Conservation (phyloP, 2,329 filamentous ascomycete species). For the Plectosphaerella cucumerina region DNA sequence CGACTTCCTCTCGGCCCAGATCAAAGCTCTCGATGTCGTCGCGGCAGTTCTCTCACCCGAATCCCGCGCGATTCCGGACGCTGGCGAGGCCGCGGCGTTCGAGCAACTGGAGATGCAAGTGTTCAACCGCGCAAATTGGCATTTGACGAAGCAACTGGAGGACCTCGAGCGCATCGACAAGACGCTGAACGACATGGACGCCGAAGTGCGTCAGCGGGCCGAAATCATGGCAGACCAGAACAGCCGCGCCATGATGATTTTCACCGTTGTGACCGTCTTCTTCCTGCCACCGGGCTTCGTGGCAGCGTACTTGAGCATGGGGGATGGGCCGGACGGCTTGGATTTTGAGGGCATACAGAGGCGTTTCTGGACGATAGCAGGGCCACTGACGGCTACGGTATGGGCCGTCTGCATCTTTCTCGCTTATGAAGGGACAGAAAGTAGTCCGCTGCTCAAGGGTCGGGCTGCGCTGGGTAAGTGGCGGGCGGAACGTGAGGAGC, state of each 20-base stretch:
- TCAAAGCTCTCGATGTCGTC: background rate
- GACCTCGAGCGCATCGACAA: conserved; percentile 1
- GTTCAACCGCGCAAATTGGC: background rate
- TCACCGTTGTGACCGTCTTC: conserved; percentile 24
- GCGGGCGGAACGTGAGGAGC: background rate
- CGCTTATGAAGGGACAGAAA: background rate
- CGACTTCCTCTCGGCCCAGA: conserved; percentile 4
- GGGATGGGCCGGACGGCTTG: conserved; percentile 8
- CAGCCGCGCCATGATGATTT: conserved; percentile 21
- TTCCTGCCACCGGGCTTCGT: conserved; percentile 26
- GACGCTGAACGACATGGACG: background rate
- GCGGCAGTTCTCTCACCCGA: background rate
- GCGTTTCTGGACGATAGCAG: conserved; percentile 10
- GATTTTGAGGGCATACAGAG: conserved; percentile 7
- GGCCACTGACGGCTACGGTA: conserved; percentile 7
- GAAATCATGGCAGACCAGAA: conserved; percentile 18
- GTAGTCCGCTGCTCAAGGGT: background rate
- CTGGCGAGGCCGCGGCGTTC: background rate
- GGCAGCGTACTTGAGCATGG: conserved; percentile 26
- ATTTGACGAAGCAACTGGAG: background rate
- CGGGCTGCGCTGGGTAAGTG: background rate
- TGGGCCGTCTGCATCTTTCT: conserved; percentile 5
- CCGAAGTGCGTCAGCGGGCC: conserved; percentile 1
- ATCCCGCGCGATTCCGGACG: background rate
- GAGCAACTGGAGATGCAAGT: background rate